These are phyloP conservation scores for Blastocystis sp. DNA, from an alignment of 352 stramenopile species.

Conservation along the genomic window DNA sequence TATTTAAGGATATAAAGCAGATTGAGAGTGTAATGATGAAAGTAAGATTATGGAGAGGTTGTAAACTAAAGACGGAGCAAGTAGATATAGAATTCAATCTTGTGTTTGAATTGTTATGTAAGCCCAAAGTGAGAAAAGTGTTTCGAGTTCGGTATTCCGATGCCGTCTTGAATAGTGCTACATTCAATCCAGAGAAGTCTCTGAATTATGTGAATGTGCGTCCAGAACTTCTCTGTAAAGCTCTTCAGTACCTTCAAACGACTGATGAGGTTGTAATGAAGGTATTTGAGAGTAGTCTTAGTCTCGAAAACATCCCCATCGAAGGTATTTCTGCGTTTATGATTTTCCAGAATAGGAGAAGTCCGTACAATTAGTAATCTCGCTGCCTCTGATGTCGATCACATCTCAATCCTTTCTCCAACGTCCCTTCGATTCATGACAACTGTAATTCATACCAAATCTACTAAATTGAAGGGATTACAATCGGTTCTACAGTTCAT, in stretches of 20 bases:
- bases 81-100: conserved; percentile 33
- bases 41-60: background rate
- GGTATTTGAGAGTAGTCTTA: background rate
- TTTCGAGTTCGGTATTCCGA: conserved; percentile 28
- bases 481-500: conserved; percentile 29
- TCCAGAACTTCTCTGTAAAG: conserved; percentile 28
- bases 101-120: conserved; percentile 30
- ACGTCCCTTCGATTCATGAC: conserved; percentile 58
- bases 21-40: conserved; percentile 29
- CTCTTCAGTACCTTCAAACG: conserved; percentile 44
- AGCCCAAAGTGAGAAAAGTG: conserved; percentile 23
- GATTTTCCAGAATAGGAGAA: background rate
- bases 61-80: conserved; percentile 12
- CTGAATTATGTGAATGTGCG: conserved; percentile 1
- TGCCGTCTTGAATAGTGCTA: background rate
- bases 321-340: background rate
- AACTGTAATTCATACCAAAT: background rate
- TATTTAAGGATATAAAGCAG: conserved; percentile 60
- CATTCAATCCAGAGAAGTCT: background rate
- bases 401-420: conserved; percentile 16
- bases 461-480: background rate
- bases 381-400: conserved; percentile 1
- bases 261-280: conserved; percentile 32
- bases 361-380: conserved; percentile 54
- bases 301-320: conserved; percentile 20